These are phyloP conservation scores for Lantana camara DNA, from an alignment of 257 asterid species.

Conservation along the genomic window DNA sequence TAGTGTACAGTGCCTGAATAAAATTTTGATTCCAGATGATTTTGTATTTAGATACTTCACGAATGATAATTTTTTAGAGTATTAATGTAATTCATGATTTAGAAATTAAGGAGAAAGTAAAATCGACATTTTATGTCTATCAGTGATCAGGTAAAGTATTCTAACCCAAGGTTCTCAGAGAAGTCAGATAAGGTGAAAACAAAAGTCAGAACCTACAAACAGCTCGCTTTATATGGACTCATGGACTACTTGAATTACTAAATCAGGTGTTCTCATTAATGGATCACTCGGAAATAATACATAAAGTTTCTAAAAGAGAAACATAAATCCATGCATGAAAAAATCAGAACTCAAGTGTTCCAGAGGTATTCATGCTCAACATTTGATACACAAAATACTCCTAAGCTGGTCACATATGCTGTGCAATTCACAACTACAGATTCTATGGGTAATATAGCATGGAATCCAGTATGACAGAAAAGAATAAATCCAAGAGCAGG, in stretches of 20 bases:
- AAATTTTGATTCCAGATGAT: neutral
- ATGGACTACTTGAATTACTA: neutral
- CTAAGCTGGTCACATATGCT: neutral
- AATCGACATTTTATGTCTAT: neutral
- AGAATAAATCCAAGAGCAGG: too few species aligned
- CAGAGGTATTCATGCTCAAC: neutral
- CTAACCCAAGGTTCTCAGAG: neutral
- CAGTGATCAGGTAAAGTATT: neutral
- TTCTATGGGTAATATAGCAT: neutral
- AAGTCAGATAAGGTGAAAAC: neutral
- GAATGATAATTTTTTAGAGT: neutral
- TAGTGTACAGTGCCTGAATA: constrained; percentile 1
- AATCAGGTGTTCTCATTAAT: neutral
- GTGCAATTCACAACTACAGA: neutral
- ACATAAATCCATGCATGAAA: neutral
- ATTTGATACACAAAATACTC: neutral
- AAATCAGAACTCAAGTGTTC: neutral
- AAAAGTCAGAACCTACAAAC: neutral
- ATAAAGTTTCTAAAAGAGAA: neutral
- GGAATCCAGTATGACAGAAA: too few species aligned
- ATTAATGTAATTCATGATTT: neutral
- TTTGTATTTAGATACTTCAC: neutral
- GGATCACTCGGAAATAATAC: neutral
- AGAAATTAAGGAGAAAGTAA: neutral
- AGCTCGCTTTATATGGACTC: neutral